phyloP scores from a whole-genome alignment of 345 rosid species.

The Bretschneidera sinensis region DNA sequence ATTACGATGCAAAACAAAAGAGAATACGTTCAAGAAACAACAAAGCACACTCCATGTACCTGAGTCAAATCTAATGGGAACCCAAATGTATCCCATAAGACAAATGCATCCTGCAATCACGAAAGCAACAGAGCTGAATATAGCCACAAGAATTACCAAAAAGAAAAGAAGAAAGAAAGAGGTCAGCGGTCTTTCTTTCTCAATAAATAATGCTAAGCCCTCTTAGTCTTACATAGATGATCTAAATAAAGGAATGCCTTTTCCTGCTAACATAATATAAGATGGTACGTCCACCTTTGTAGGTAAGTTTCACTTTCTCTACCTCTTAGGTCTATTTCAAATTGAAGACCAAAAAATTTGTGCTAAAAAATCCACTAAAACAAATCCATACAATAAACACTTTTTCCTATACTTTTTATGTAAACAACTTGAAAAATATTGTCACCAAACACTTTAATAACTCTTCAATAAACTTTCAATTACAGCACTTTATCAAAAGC shows the following conservation, averaged over 20 bases:
- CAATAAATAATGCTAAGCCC: neutral
- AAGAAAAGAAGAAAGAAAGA: neutral
- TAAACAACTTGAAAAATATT: too few species aligned
- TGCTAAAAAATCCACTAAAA: too few species aligned
- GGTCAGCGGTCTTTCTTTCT: neutral
- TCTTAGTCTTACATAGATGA: neutral
- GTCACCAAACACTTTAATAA: too few species aligned
- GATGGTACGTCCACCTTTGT: neutral
- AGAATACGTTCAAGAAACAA: neutral
- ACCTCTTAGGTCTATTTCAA: neutral
- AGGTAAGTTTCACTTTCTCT: too few species aligned
- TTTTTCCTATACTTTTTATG: too few species aligned
- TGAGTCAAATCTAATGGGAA: slow-evolving; percentile 95
- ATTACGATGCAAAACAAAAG: slow-evolving; percentile 14
- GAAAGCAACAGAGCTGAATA: slow-evolving; percentile 6
- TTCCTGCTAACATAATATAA: too few species aligned
- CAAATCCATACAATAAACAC: too few species aligned
- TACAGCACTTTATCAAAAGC: too few species aligned
- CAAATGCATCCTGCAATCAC: slow-evolving; percentile 79
- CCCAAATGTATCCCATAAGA: slow-evolving; percentile 97
- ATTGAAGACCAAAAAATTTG: too few species aligned
- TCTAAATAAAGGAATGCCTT: too few species aligned
- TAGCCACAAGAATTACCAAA: neutral
- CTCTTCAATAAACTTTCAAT: too few species aligned
- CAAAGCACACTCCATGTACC: slow-evolving; percentile 37